Base-by-base conservation (phyloP, 257 asterid genomes). In the Scutellaria barbata region DNA sequence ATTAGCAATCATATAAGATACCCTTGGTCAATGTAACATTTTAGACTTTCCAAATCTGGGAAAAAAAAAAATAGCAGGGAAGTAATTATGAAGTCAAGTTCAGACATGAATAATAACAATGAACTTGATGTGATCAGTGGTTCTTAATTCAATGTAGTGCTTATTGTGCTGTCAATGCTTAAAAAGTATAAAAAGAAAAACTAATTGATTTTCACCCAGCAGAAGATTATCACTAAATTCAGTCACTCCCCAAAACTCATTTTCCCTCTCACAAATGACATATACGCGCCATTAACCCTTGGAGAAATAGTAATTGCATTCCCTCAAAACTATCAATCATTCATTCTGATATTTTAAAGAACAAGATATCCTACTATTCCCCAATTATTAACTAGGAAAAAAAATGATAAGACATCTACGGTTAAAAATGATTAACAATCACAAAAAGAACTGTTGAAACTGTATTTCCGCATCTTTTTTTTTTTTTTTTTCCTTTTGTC, bases 51-150 rank as follows among this genome's bases (percentile, higher is more conserved):
- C 42, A 42, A 68, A 75, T 4, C 41, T 48, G 25, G n/a, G 2
- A 0, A 17, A n/a, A 46, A 60, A 42, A 52, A 18, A 9, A 50
- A 14, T 68, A 50, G 53, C 50, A 41, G 33, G 58, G 40, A 51
- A 14, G 6, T 22, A 22, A 22, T 66, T 13, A 7, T 61, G 72
- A 58, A 40, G 72, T 63, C 10, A 17, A 47, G 63, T 63, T 45
- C 66, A 61, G 33, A 35, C 8, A 58, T 8, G 8, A 33, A 67
- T 41, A 46, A 51, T 59, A 73, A 45, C 50, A 56, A 52, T 30
- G 41, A 55, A 73, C 62, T 48, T 52, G 41, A 56, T 25, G 66
- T 57, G n/a, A n/a, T n/a, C n/a, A n/a, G n/a, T n/a, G 18, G 60
- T 76, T 47, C 53, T 7, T 17, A 1, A 39, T 55, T 66, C 62